Conservation (phyloP, 2,329 filamentous ascomycete species). For the Dothideomycetes sp. region DNA sequence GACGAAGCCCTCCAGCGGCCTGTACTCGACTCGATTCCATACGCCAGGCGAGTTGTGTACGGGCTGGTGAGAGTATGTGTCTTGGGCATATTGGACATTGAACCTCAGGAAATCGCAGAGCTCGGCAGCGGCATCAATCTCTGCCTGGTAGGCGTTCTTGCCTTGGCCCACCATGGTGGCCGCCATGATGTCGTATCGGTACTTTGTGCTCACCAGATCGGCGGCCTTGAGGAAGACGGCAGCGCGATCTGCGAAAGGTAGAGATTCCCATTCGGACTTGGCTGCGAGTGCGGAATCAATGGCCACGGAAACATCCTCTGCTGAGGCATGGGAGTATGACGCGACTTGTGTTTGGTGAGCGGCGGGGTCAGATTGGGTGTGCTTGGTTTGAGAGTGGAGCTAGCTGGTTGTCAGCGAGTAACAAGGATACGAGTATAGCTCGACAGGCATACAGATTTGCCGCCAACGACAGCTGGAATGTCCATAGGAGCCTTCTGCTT, state of each 20-base stretch:
- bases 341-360: conserved; percentile 68
- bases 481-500: conserved; percentile 60
- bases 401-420: not conserved
- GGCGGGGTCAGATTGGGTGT: conserved; percentile 71
- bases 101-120: conserved; percentile 86
- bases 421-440: not conserved
- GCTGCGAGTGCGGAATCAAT: conserved; percentile 80
- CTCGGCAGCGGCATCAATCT: conserved; percentile 93
- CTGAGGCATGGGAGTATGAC: conserved; percentile 71
- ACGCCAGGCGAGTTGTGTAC: conserved; percentile 70
- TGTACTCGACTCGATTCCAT: conserved; percentile 87
- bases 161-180: conserved; percentile 93
- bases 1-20: conserved; percentile 86
- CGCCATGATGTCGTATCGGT: conserved; percentile 94
- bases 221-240: conserved; percentile 94
- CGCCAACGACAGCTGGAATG: conserved; percentile 73
- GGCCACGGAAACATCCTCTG: conserved; percentile 63
- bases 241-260: conserved; percentile 83
- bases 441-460: conserved; percentile 53
- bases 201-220: conserved; percentile 81
- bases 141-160: conserved; percentile 98
- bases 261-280: conserved; percentile 72
- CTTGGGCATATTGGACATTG: conserved; percentile 87
- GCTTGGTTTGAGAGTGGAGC: conserved; percentile 47
- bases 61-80: conserved; percentile 81